Evolutionary conservation across 1,139 yeast species (phyloP).

Genomic region (Meyerozyma carpophila): DNA sequence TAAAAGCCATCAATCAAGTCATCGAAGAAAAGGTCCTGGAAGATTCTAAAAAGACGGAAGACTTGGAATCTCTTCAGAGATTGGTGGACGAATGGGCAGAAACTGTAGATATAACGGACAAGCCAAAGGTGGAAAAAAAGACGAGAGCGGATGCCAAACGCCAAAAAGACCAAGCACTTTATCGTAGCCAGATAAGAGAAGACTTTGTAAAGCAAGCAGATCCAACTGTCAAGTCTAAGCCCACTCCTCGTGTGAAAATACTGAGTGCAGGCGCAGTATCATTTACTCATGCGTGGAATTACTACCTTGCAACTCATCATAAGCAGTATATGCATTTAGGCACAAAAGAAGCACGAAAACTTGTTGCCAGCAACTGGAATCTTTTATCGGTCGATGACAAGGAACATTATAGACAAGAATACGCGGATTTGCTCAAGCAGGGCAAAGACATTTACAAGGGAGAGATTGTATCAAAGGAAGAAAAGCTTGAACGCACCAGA

Average conservation of each 20-base stretch:
- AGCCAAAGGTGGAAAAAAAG: conserved; percentile 17
- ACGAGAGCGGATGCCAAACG: conserved; percentile 14
- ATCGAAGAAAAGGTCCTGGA: conserved; percentile 7
- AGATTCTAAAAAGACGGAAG: conserved; percentile 3
- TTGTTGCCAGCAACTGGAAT: conserved; percentile 23
- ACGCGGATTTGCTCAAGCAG: conserved; percentile 18
- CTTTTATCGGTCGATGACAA: conserved; percentile 19
- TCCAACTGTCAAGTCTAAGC: not conserved
- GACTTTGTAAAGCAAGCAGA: conserved; percentile 7
- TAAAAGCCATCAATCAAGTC: conserved; percentile 7
- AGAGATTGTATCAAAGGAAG: conserved; percentile 18
- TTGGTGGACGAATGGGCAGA: conserved; percentile 23
- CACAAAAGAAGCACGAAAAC: conserved; percentile 12
- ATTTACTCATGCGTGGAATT: conserved; percentile 33
- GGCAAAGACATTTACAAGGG: conserved; percentile 32
- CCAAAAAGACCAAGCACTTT: conserved; percentile 17
- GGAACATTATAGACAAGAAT: conserved; percentile 20
- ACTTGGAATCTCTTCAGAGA: conserved; percentile 11
- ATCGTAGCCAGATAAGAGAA: conserved; percentile 18
- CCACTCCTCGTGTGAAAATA: conserved; percentile 1
- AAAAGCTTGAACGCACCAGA: conserved; percentile 10
- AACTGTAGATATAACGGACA: conserved; percentile 7
- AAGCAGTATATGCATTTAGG: conserved; percentile 9
- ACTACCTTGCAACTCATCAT: conserved; percentile 18
- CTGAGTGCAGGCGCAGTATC: conserved; percentile 12